Base-by-base conservation (phyloP, 176 grass and related monocot species). In the Phyllostachys edulis region DNA sequence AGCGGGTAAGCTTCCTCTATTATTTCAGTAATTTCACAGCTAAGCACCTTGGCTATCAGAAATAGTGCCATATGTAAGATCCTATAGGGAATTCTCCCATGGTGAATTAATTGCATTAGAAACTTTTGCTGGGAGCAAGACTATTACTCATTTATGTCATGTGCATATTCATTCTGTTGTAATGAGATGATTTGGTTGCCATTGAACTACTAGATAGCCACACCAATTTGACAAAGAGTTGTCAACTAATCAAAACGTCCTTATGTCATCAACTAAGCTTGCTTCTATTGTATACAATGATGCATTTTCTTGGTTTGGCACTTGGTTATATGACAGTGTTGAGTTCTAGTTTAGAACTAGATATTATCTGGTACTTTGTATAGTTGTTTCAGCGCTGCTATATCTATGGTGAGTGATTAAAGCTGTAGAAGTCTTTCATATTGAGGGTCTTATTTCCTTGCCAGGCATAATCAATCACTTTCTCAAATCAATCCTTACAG, bases 1-100 rank as follows among this genome's bases (percentile, higher is more conserved):
- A 87, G 9, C 3, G 87, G 96, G 96, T 98, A 85, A 85, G 87
- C 73, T 34, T 80, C 50, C 67, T 67, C 32, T 61, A 45, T 36
- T 8, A 60, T 70, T 76, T 50, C 3, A 36, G 38, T 55, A 16
- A 45, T 29, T 85, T 89, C 12, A 46, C n/a, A 60, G 29, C 63
- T 77, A 41, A 47, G 46, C 29, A 55, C 20, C 13, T 73, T 50
- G 16, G 10, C 16, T 64, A 44, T 79, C 26, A 70, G 20, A 71
- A 39, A 23, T 82, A 55, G 23, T 26, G 45, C 0, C 18, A 16
- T 26, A 9, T 77, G 21, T 57, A 71, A 57, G 15, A 5, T 73
- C 20, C 37, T 52, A 36, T 64, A 82, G 5, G 34, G 54, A 61
- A 80, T 42, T 80, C 21, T 80, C 7, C 70, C 34, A 26, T 11